Conservation (phyloP, 805 yeast species). For the Candida anglica region DNA sequence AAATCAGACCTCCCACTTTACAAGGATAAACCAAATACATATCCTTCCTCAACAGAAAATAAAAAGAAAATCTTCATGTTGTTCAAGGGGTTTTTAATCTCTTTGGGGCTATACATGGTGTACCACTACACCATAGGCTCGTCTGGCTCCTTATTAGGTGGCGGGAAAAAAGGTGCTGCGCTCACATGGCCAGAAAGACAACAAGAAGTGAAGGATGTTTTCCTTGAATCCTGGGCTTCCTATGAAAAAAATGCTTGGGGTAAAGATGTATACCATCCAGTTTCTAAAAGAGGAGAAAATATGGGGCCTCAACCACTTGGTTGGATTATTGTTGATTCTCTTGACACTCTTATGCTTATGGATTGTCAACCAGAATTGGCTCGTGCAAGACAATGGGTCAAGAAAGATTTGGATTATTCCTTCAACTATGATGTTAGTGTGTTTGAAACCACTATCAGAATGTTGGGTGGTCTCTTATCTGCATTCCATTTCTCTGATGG, state of each 20-base stretch:
- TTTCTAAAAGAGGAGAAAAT: slow-evolving; percentile 57
- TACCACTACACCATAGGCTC: slow-evolving; percentile 18
- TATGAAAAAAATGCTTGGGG: slow-evolving; percentile 83
- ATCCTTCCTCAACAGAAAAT: background rate
- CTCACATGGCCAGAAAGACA: slow-evolving; percentile 47
- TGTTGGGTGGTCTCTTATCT: slow-evolving; percentile 89
- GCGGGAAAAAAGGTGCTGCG: too few species aligned
- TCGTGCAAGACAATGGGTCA: slow-evolving; percentile 72
- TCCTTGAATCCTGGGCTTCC: slow-evolving; percentile 72
- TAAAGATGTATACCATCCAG: slow-evolving; percentile 69
- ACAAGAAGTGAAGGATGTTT: slow-evolving; percentile 59
- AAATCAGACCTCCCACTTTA: slow-evolving; percentile 25
- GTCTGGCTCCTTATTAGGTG: too few species aligned
- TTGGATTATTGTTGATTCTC: slow-evolving; percentile 86
- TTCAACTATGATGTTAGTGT: slow-evolving; percentile 75
- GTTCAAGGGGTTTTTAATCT: slow-evolving; percentile 37
- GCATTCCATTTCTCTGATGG: slow-evolving; percentile 67
- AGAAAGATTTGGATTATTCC: slow-evolving; percentile 61
- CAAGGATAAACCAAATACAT: slow-evolving; percentile 27
- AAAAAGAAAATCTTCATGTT: slow-evolving; percentile 27
- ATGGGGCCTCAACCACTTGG: slow-evolving; percentile 84
- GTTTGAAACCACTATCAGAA: slow-evolving; percentile 91
- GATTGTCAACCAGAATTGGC: slow-evolving; percentile 57
- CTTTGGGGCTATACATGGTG: slow-evolving; percentile 38
- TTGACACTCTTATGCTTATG: slow-evolving; percentile 83